Base-by-base conservation (phyloP, 805 yeast species). In the Sporopachydermia lactativora region DNA sequence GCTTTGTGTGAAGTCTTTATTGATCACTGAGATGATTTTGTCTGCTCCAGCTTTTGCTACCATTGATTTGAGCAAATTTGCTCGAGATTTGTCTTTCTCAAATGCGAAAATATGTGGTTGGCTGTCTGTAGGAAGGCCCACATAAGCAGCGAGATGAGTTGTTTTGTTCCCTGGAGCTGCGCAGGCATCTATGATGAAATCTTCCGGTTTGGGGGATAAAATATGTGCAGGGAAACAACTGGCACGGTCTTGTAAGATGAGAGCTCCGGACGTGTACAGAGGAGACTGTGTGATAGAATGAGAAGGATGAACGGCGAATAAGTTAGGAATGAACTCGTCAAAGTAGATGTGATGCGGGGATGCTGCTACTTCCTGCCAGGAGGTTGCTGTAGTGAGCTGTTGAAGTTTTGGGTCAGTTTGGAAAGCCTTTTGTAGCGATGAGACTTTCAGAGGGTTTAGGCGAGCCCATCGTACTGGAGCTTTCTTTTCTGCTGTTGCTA, bases 111-210 rank as follows among this genome's bases (percentile, higher is more conserved):
- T 76, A 13, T 58, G 52, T 14, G 53, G 50, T 0, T 64, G 62
- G 2, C 60, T 49, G 34, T 61, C 60, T 3, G 52, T 48, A n/a
- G n/a, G n/a, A n/a, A n/a, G n/a, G 4, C 44, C 46, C 16, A 84
- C 58, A 39, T 72, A 64, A 0, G 92, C 74, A 0, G 96, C 95
- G 16, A 80, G 62, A 60, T 89, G 97, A 0, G 96, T 84, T 0
- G 99, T 92, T 57, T 92, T 94, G 59, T 92, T 92, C 3, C 99
- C 99, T 3, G 99, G 99, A 0, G 99, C 98, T 2, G 97, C 88
- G 61, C 96, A 88, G 1, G 96, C 81, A 60, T 92, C 99, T 37
- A 92, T 81, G 6, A 86, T 75, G 17, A 66, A 59, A 43, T 71
- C 78, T 37, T 77, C 80, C 3, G 72, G 65, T 1, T 55, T 42